Evolutionary conservation across 805 yeast species (phyloP), one percentile per base, ranked within the genome.

Genomic region (Wickerhamomyces hampshirensis): DNA sequence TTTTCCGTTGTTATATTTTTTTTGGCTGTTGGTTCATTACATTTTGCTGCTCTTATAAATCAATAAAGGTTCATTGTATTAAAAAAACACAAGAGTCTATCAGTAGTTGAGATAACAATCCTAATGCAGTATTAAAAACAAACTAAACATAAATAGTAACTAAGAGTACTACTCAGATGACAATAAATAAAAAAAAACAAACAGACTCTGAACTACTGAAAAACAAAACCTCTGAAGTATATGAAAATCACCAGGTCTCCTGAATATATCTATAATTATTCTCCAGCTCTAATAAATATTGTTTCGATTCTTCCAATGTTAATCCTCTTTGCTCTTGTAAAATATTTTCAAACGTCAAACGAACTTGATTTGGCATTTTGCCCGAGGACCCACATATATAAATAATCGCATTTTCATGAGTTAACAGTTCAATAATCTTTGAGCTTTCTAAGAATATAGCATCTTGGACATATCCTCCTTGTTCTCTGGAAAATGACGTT

Each of bases 301-400:
- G 49, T 14, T 69, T 72, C 0, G 86, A 78, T 16, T 59, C 63
- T 5, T 66, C 67, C 4, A 67, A 67, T 7, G 59, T 55, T 27
- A 69, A 48, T 14, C 59, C 59, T 1, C 65, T 69, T 41, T 62
- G 58, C 45, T 74, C 75, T 38, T 64, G 61, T 10, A 84, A 51
- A 11, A 84, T 75, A 12, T 75, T 81, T 26, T 73, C 75, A 18
- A 93, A 56, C 0, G 97, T 91, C n/a, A 84, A 60, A 39, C 95
- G 66, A 1, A 91, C 93, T 59, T 80, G 88, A 16, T 75, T 69
- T 1, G 98, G 98, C 98, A 93, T 93, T 44, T 75, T 75, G 0
- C 98, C 98, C 18, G 94, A 79, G 12, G 95, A 80, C 0, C 99
- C 99, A 66, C 98, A 91, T 5, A 93, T 66, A 54, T 80, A 88